These are phyloP conservation scores for Neurospora sp. DNA, from an alignment of 495 filamentous ascomycete genomes.

Conservation along the genomic window DNA sequence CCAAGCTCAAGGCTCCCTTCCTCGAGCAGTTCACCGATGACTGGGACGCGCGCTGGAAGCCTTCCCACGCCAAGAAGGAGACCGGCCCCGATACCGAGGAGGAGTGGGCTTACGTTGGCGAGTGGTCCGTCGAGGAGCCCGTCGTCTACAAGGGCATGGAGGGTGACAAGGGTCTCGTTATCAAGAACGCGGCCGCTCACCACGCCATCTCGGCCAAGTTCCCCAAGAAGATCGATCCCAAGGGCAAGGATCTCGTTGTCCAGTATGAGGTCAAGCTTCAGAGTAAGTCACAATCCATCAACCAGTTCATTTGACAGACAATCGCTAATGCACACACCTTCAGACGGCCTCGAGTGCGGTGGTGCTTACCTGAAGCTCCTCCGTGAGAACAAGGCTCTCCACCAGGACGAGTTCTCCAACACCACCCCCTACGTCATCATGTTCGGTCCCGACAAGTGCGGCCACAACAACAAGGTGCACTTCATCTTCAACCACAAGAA, in stretches of 20 bases:
- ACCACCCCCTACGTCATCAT: slow-evolving; percentile 96
- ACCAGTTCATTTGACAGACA: too few species aligned
- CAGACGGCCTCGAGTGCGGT: slow-evolving; percentile 94
- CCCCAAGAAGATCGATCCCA: slow-evolving; percentile 91
- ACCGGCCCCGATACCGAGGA: slow-evolving; percentile 65
- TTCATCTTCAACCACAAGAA: slow-evolving; percentile 99
- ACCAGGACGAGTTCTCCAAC: slow-evolving; percentile 97
- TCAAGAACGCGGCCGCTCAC: slow-evolving; percentile 89
- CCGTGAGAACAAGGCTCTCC: slow-evolving; percentile 92
- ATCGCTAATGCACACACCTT: slow-evolving; percentile 7
- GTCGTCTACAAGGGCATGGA: slow-evolving; percentile 85
- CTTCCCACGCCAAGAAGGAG: slow-evolving; percentile 94
- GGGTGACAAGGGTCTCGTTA: slow-evolving; percentile 90
- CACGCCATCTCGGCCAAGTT: slow-evolving; percentile 99
- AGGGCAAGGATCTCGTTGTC: slow-evolving; percentile 90
- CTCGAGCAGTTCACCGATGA: slow-evolving; percentile 96
- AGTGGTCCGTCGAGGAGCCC: slow-evolving; percentile 96
- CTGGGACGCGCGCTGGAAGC: slow-evolving; percentile 87
- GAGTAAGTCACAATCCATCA: too few species aligned
- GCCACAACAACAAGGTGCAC: slow-evolving; percentile 98
- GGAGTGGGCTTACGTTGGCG: slow-evolving; percentile 96
- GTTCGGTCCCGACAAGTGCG: slow-evolving; percentile 99
- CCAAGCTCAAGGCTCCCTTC: slow-evolving; percentile 83
- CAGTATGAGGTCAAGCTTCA: slow-evolving; percentile 99
- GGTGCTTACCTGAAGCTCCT: slow-evolving; percentile 99